Conservation (phyloP, 495 filamentous ascomycete species). For the Symbiotaphrina buchneri region DNA sequence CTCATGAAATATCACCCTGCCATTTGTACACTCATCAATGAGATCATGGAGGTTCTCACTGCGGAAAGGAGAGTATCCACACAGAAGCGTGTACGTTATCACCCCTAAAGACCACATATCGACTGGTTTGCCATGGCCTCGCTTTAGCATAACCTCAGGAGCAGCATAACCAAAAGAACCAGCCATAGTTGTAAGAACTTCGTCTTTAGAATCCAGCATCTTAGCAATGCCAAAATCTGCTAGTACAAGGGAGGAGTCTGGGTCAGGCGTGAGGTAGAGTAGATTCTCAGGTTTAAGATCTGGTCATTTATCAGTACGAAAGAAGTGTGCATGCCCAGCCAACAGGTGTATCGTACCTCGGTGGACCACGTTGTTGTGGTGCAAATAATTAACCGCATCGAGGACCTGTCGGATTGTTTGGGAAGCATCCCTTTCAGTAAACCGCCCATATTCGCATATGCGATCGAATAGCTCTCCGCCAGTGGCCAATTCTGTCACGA, state of each 20-base stretch:
- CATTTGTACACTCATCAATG: slow-evolving; percentile 81
- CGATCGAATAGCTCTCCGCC: slow-evolving; percentile 95
- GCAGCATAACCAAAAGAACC: slow-evolving; percentile 97
- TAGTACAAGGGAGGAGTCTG: slow-evolving; percentile 68
- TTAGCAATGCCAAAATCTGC: slow-evolving; percentile 99
- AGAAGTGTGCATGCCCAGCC: slow-evolving; percentile 1
- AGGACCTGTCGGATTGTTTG: slow-evolving; percentile 92
- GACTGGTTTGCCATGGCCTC: slow-evolving; percentile 94
- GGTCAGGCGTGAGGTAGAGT: slow-evolving; percentile 61
- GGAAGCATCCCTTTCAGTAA: slow-evolving; percentile 96
- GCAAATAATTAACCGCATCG: slow-evolving; percentile 84
- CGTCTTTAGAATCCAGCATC: slow-evolving; percentile 77
- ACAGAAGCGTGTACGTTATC: slow-evolving; percentile 98
- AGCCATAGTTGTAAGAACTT: slow-evolving; percentile 93
- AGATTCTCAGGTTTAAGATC: slow-evolving; percentile 98
- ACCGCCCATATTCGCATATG: slow-evolving; percentile 95
- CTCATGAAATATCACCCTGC: slow-evolving; percentile 90
- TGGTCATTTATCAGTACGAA: slow-evolving; percentile 13
- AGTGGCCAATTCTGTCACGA: slow-evolving; percentile 90
- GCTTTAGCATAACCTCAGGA: slow-evolving; percentile 94
- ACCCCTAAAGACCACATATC: slow-evolving; percentile 99
- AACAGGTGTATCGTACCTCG: slow-evolving; percentile 34
- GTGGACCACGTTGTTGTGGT: slow-evolving; percentile 89
- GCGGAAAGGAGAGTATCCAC: slow-evolving; percentile 94
- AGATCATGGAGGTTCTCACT: slow-evolving; percentile 82